phyloP scores from a whole-genome alignment of 208 protist genomes.

The Herpetomonas tarakana region DNA sequence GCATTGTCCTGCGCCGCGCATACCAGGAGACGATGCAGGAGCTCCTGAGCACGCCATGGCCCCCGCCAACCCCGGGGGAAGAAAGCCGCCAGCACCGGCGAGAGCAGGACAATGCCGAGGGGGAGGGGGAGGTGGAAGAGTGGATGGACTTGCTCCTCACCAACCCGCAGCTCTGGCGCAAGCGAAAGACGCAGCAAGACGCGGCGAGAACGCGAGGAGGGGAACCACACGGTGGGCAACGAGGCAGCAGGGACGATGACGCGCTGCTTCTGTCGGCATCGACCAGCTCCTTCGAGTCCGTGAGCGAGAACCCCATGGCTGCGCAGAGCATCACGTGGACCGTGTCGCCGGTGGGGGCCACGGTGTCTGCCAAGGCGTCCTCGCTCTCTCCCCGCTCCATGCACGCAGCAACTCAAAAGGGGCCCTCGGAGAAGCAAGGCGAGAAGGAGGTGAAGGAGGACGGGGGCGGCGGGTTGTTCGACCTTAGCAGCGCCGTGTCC shows the following conservation, averaged over 20 bases:
- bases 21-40: neutral
- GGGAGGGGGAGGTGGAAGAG: neutral
- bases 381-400: too few species aligned
- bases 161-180: neutral
- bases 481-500: neutral
- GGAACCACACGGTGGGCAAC: too few species aligned
- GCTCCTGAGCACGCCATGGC: neutral
- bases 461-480: neutral
- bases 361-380: too few species aligned
- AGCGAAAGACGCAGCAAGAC: neutral
- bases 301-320: neutral
- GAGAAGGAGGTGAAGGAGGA: too few species aligned
- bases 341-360: neutral
- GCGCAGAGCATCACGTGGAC: neutral
- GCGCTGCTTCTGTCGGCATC: neutral
- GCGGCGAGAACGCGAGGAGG: too few species aligned
- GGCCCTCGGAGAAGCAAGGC: too few species aligned
- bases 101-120: too few species aligned
- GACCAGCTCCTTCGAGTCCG: neutral
- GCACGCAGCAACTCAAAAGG: too few species aligned
- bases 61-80: too few species aligned
- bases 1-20: neutral
- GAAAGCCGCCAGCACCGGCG: too few species aligned
- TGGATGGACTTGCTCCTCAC: neutral
- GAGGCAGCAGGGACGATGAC: neutral